A percentile compares a stretch with the other conserved stretches of the same genome.
phyloP scores from a whole-genome alignment of 225 moss, liverwort and hornwort species.

The Sphagnum contortum region DNA sequence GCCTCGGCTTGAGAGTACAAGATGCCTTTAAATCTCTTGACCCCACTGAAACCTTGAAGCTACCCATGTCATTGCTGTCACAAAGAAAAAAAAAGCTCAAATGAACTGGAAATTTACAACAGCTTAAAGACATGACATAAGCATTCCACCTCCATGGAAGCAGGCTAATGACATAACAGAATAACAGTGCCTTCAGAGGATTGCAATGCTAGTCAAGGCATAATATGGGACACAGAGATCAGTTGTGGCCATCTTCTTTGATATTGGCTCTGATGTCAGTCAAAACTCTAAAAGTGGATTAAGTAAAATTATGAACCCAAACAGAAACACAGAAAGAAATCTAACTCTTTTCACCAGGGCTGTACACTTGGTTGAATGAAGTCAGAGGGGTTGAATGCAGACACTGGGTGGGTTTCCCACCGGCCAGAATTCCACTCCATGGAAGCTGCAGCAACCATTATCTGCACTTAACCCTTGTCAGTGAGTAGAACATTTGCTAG shows the following conservation, averaged over 20 bases:
- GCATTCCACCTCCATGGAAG: neutral
- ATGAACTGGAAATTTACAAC: neutral
- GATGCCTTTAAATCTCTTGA: neutral
- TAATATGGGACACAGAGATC: neutral
- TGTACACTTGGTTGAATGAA: neutral
- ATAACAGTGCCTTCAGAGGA: neutral
- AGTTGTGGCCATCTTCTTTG: neutral
- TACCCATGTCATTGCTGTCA: neutral
- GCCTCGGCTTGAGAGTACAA: neutral
- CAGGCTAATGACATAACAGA: neutral
- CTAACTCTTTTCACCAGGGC: neutral
- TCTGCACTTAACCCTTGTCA: constrained; percentile 5
- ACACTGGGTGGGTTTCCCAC: constrained; percentile 6
- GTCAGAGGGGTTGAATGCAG: neutral
- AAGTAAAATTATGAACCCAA: neutral
- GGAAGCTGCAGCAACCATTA: constrained; percentile 11
- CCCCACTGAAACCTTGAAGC: neutral
- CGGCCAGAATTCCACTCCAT: constrained; percentile 6
- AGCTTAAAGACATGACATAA: neutral
- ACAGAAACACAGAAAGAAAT: neutral
- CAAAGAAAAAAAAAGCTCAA: neutral
- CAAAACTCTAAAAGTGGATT: neutral
- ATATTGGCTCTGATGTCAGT: neutral
- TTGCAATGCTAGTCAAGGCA: neutral
- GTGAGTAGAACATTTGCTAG: constrained; percentile 5